Evolutionary conservation across 1,284 basidiomycete species (phyloP).

Genomic region (Ganoderma meredithae): DNA sequence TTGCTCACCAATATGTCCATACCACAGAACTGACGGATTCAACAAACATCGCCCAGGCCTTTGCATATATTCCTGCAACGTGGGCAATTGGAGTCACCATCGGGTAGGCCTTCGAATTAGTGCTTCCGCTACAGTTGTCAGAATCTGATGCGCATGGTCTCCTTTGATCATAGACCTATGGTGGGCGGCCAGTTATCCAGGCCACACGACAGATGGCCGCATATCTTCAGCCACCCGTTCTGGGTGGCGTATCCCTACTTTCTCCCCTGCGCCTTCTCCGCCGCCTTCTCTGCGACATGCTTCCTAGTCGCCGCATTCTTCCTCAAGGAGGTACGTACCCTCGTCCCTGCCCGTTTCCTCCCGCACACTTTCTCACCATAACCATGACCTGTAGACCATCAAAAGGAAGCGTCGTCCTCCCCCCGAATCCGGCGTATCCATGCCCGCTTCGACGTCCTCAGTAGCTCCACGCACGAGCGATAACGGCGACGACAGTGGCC

Average conservation of each 20-base stretch:
- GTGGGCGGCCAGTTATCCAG: conserved; percentile 57
- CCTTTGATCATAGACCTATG: conserved; percentile 46
- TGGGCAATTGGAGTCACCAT: conserved; percentile 55
- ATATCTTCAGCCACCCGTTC: conserved; percentile 51
- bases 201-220: conserved; percentile 55
- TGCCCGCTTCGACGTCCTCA: not conserved
- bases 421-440: not conserved
- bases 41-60: conserved; percentile 58
- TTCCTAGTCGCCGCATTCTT: conserved; percentile 48
- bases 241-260: conserved; percentile 64
- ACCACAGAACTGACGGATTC: conserved; percentile 55
- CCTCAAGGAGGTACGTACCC: conserved; percentile 55
- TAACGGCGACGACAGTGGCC: conserved; percentile 30
- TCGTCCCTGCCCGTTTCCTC: not conserved
- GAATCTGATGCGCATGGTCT: not conserved
- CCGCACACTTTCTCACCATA: not conserved
- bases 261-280: conserved; percentile 55
- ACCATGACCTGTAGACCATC: conserved; percentile 34
- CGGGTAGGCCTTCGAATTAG: conserved; percentile 44
- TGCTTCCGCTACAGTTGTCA: not conserved
- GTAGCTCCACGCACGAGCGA: not conserved
- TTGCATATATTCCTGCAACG: conserved; percentile 54
- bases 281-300: conserved; percentile 46
- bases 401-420: conserved; percentile 22
- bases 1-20: not conserved